phyloP scores from a whole-genome alignment of 2,329 filamentous ascomycete genomes.

The Fusarium ambrosium region DNA sequence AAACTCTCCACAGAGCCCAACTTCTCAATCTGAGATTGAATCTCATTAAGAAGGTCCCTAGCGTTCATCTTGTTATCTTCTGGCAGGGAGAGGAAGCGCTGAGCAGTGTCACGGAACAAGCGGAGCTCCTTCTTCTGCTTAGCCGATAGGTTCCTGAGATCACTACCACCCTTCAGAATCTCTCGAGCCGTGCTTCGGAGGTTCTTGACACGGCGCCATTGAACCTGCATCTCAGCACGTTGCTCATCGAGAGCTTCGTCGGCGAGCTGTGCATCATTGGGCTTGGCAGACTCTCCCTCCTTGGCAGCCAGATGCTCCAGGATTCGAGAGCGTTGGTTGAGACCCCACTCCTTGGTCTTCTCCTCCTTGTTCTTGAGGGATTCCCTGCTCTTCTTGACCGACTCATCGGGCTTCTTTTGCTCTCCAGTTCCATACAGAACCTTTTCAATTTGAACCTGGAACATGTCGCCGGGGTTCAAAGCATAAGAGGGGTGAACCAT shows the following conservation, averaged over 20 bases:
- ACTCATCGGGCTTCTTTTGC: constrained; percentile 65
- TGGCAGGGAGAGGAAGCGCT: constrained; percentile 67
- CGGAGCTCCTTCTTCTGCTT: constrained; percentile 83
- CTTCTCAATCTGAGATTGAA: constrained; percentile 52
- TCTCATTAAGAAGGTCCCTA: constrained; percentile 49
- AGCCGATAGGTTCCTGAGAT: constrained; percentile 68
- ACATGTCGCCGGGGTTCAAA: constrained; percentile 97
- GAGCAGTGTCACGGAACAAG: constrained; percentile 75
- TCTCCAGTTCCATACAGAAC: constrained; percentile 90
- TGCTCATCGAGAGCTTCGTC: constrained; percentile 31
- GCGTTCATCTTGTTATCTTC: constrained; percentile 48
- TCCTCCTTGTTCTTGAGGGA: constrained; percentile 47
- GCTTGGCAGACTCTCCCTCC: constrained; percentile 40
- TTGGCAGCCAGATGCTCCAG: constrained; percentile 35
- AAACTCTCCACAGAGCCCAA: constrained; percentile 51
- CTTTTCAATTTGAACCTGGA: constrained; percentile 90
- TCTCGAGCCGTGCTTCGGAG: constrained; percentile 52
- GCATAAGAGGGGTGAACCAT: constrained; percentile 94
- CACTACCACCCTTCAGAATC: constrained; percentile 56
- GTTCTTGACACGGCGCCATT: constrained; percentile 40
- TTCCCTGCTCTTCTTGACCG: constrained; percentile 46
- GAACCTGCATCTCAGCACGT: constrained; percentile 44
- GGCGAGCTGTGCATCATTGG: constrained; percentile 33
- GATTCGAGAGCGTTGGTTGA: constrained; percentile 35
- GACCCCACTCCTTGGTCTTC: constrained; percentile 39